These are phyloP conservation scores for Brassica juncea DNA, from an alignment of 345 rosid species.

Conservation along the genomic window DNA sequence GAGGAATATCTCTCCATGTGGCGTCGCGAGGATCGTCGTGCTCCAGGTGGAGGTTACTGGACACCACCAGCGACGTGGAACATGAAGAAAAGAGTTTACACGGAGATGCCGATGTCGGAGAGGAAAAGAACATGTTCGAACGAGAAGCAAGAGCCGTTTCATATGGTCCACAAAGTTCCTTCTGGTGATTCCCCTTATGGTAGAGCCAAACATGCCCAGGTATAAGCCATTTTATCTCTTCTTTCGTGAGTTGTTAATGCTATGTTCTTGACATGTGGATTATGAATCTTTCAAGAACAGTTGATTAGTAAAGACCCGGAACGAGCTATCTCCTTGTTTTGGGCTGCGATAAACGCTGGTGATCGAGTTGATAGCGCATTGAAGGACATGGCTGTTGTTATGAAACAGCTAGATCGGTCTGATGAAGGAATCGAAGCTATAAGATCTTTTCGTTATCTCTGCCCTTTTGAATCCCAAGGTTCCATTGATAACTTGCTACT, in stretches of 20 bases:
- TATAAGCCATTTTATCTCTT: conserved; percentile 9
- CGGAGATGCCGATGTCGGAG: conserved; percentile 52
- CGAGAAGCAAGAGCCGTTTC: conserved; percentile 48
- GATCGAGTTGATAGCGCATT: conserved; percentile 72
- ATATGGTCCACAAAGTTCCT: conserved; percentile 62
- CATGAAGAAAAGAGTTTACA: conserved; percentile 20
- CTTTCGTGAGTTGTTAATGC: background rate
- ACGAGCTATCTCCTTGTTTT: conserved; percentile 63
- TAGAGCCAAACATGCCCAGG: conserved; percentile 81
- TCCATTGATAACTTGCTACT: conserved; percentile 82
- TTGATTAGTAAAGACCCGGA: conserved; percentile 66
- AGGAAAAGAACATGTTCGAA: conserved; percentile 36
- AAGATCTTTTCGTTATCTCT: conserved; percentile 67
- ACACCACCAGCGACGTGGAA: conserved; percentile 54
- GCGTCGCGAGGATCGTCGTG: conserved; percentile 17
- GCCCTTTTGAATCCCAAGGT: conserved; percentile 73
- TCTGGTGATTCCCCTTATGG: conserved; percentile 68
- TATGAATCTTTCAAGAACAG: conserved; percentile 39
- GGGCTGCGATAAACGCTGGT: conserved; percentile 84
- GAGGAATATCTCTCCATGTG: background rate
- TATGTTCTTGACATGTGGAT: background rate
- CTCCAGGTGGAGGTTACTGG: conserved; percentile 42
- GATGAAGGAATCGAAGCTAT: conserved; percentile 90
- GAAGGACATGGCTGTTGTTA: conserved; percentile 75
- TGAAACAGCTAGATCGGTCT: conserved; percentile 62